Evolutionary conservation across 192 early-diverging fungal species (phyloP), one percentile per base, ranked within the genome.

Genomic region (Oehlia diaphana): DNA sequence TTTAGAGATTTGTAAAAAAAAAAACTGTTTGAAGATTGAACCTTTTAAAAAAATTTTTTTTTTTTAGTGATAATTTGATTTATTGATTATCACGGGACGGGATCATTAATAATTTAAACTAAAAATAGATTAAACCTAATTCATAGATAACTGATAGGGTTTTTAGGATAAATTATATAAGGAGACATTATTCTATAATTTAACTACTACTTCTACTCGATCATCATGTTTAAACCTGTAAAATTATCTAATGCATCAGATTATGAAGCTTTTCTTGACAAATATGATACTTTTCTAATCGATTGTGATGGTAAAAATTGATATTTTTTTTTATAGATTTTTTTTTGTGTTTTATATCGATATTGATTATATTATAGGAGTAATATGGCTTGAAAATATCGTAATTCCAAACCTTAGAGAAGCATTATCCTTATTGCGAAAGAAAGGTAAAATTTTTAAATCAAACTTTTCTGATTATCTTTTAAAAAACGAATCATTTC

Each of bases 221-320:
- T 42, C 33, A 75, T 19, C 33, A 75, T 75, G 74, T 13, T 61
- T 49, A 62, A 31, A 39, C 26, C 84, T 10, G 73, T 81, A 37
- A 86, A 87, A 74, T 78, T 90, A 70, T 82, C 77, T 58, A 81
- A 83, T n/a, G 39, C 79, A 73, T 86, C 90, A 66, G 88, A 91
- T 37, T 86, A 85, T 37, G 77, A 88, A 47, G 75, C 14, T 7
- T 96, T 93, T 80, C 69, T 98, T 42, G 93, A 95, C 81, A 84
- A 85, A 61, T 92, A 90, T 76, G 97, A 99, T 82, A 99, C 94
- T 19, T 98, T 97, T 78, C 84, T 99, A 70, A 92, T 99, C 63
- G 98, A 99, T 87, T 98, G 96, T 86, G 98, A 99, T 87, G 98
- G 97, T 92, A 82, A 69, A 72, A 67, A 49, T 31, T 72, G 31